phyloP scores from a whole-genome alignment of 768 basidiomycete genomes.

The Pulveroboletus frians region DNA sequence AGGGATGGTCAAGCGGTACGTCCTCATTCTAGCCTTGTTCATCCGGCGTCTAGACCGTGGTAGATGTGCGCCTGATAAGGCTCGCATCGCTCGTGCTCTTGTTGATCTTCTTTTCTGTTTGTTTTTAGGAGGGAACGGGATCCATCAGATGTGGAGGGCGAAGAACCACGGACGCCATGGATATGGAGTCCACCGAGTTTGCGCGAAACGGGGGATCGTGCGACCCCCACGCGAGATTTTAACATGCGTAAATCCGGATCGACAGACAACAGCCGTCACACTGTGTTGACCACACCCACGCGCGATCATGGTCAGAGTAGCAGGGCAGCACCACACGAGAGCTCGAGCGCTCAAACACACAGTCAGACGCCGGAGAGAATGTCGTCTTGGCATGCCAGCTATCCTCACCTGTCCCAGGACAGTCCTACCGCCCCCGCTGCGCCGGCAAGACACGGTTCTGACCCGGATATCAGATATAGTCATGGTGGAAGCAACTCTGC shows the following conservation, averaged over 20 bases:
- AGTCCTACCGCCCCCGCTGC: constrained; percentile 4
- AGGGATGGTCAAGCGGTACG: constrained; percentile 59
- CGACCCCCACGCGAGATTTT: constrained; percentile 28
- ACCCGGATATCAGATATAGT: constrained; percentile 10
- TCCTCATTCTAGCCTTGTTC: constrained; percentile 10
- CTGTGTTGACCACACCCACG: constrained; percentile 12
- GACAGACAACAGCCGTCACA: constrained; percentile 11
- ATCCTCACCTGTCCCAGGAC: constrained; percentile 21
- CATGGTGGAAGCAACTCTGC: constrained; percentile 4
- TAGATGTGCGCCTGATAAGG: constrained; percentile 10
- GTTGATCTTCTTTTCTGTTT: not conserved
- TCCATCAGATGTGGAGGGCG: constrained; percentile 33
- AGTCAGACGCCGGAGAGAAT: constrained; percentile 22
- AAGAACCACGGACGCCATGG: constrained; percentile 59
- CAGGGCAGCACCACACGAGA: constrained; percentile 12
- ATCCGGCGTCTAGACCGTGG: not conserved
- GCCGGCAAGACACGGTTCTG: constrained; percentile 25
- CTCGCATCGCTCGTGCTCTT: not conserved
- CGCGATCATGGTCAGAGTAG: constrained; percentile 22
- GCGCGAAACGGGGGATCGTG: constrained; percentile 24
- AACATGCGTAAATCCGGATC: constrained; percentile 21
- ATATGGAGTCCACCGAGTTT: constrained; percentile 60
- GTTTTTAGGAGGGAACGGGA: constrained; percentile 18
- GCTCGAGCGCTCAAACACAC: constrained; percentile 10
- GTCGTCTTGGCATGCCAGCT: constrained; percentile 10